Base-by-base conservation (phyloP, 306 rosid species). In the Cicer judaicum region DNA sequence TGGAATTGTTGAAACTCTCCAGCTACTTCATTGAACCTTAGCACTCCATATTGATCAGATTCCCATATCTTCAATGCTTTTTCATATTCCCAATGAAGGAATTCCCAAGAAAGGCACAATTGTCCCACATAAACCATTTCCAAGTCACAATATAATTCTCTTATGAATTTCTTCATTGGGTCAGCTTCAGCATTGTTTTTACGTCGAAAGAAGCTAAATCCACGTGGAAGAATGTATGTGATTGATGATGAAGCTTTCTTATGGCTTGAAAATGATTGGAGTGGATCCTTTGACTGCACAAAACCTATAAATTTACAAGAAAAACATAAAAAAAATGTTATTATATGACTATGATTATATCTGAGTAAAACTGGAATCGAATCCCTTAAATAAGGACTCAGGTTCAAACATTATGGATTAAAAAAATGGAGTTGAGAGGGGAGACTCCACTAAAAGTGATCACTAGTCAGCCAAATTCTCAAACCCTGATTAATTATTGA, bases 31-130 rank as follows among this genome's bases (percentile, higher is more conserved):
- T 85, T 85, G 80, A 80, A 91, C 21, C 62, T 85, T 54, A 34
- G 74, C 8, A 72, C n/a, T 4, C 84, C 85, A 54, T 79, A 81
- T 18, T 83, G 81, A 70, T 88, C 88, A 70, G 74, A 70, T 75
- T 90, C 92, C 85, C 81, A 90, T 67, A 88, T 53, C 72, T 86
- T 87, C 57, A 83, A 65, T 34, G 88, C 88, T 73, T 90, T 91
- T 64, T 81, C 81, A 42, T 83, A 87, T 73, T 94, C 95, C 97
- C 97, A 94, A 14, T 76, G 81, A 53, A 91, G 93, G 38, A 91
- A 87, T 75, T 94, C 98, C 98, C 98, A 94, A 12, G 97, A 94
- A 65, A 94, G 96, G 76, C 98, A 89, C 38, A 86, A 70, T n/a
- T 94, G 98, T 10, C 97, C 98, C 76, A 91, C 97, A 41, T 94